Evolutionary conservation across 2,329 filamentous ascomycete genomes (phyloP).

Genomic region (Xylariaceae sp.): DNA sequence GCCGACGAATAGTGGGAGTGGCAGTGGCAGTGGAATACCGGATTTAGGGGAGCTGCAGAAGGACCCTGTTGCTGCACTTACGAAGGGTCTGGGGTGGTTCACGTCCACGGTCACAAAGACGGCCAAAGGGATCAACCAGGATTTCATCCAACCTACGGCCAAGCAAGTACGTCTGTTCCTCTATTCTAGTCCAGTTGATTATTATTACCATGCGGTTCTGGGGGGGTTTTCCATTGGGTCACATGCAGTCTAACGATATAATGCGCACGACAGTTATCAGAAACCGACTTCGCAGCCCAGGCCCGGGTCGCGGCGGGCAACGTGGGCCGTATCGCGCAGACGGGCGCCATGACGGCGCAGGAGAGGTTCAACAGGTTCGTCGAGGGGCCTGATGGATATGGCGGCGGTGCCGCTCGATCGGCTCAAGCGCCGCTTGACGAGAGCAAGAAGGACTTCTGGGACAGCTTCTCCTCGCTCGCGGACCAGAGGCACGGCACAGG

Average conservation of each 20-base stretch:
- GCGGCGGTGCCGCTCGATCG: conserved; percentile 25
- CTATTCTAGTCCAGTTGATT: no score
- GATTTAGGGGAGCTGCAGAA: conserved; percentile 84
- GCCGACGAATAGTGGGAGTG: conserved; percentile 40
- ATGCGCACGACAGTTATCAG: conserved; percentile 62
- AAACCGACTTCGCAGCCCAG: conserved; percentile 70
- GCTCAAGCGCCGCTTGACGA: conserved; percentile 42
- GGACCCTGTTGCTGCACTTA: conserved; percentile 82
- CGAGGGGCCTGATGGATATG: conserved; percentile 54
- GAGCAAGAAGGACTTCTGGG: conserved; percentile 84
- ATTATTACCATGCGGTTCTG: no score
- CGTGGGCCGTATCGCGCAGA: conserved; percentile 59
- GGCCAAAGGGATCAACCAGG: conserved; percentile 84
- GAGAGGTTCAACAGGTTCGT: conserved; percentile 83
- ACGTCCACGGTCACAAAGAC: conserved; percentile 81
- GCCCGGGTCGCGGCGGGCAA: conserved; percentile 58
- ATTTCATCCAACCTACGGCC: conserved; percentile 88
- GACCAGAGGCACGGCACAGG: conserved; percentile 44
- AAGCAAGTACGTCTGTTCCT: conserved; percentile 71
- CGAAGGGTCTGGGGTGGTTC: conserved; percentile 94
- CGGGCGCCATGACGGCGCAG: conserved; percentile 68
- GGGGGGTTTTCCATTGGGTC: no score
- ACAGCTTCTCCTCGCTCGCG: conserved; percentile 72
- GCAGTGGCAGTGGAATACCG: conserved; percentile 47
- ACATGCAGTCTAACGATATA: no score